Conservation (phyloP, 2,329 filamentous ascomycete species). For the Fusarium haematococcum region DNA sequence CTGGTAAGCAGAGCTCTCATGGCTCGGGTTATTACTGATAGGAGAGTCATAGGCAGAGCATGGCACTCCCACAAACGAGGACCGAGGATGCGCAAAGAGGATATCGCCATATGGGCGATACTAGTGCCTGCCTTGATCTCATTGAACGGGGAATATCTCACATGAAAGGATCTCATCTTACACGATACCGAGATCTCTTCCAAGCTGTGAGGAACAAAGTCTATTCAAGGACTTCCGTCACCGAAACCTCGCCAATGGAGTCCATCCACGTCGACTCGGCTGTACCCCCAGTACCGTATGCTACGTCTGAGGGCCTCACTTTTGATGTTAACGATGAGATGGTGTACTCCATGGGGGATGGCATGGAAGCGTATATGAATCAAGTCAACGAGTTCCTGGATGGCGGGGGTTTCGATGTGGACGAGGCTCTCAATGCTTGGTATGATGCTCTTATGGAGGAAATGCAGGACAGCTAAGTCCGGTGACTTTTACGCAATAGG, state of each 20-base stretch:
- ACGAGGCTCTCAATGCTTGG: not conserved
- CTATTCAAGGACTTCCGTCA: not conserved
- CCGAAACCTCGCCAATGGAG: not conserved
- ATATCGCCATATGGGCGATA: conserved; percentile 9
- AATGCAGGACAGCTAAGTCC: not conserved
- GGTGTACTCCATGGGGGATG: conserved; percentile 1
- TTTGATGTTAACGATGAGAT: conserved; percentile 1
- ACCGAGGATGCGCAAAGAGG: not conserved
- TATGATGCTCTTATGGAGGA: not conserved
- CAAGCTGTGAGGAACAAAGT: not conserved
- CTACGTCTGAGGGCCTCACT: not conserved
- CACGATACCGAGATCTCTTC: not conserved
- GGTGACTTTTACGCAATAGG: too few relatives aligned
- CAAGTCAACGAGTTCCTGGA: conserved; percentile 21
- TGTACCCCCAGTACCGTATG: not conserved
- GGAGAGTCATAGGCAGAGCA: not conserved
- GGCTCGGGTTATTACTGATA: not conserved
- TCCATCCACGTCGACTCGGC: not conserved
- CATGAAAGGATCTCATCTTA: not conserved
- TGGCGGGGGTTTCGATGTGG: conserved; percentile 18
- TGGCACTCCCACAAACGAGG: not conserved
- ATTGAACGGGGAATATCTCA: not conserved
- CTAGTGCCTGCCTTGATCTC: not conserved
- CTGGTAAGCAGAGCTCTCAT: not conserved
- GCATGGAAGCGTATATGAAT: conserved; percentile 17